Base-by-base conservation (phyloP, 179 eudicot genomes). In the Heliamphora pulchella region DNA sequence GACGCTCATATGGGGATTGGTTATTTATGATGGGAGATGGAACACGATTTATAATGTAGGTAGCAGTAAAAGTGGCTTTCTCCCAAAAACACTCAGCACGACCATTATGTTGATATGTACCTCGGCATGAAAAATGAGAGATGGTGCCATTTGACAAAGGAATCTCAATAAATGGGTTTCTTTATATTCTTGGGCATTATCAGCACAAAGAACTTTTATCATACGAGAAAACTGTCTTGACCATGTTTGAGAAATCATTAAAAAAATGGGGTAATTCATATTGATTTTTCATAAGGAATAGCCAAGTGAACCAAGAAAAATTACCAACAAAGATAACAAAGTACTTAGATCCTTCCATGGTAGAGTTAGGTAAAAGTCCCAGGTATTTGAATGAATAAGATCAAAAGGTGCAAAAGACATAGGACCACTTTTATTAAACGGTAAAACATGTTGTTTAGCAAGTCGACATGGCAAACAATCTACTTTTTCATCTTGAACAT, bases 31-130 rank as follows among this genome's bases (percentile, higher is more conserved):
- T 54, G 41, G 63, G 22, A 22, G 63, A 53, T 8, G 78, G 78
- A 18, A 71, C 44, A 46, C 72, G 8, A 48, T 73, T 80, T 14
- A 80, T 73, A 5, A 53, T 72, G 57, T 48, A 72, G 1, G 62
- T 51, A 9, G 78, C 39, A 3, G 62, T 80, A 13, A 74, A 53
- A 51, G 72, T 46, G 20, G 48, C 73, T 64, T 74, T 63, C 0
- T 63, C 82, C 72, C 82, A 72, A 62, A 73, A 80, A 22, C 39
- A 47, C 41, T 54, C n/a, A 53, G 39, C 61, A 17, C 43, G 14
- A 48, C 76, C 61, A 72, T 72, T 72, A 4, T 72, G 61, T 18
- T n/a, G 41, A 10, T 59, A 53, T 3, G 58, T 74, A 14, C 44
- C 4, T 2, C 48, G 47, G 55, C 17, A 74, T 39, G 51, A 74